phyloP scores from a whole-genome alignment of 2,329 filamentous ascomycete genomes.

The Paecilomyces variotii region DNA sequence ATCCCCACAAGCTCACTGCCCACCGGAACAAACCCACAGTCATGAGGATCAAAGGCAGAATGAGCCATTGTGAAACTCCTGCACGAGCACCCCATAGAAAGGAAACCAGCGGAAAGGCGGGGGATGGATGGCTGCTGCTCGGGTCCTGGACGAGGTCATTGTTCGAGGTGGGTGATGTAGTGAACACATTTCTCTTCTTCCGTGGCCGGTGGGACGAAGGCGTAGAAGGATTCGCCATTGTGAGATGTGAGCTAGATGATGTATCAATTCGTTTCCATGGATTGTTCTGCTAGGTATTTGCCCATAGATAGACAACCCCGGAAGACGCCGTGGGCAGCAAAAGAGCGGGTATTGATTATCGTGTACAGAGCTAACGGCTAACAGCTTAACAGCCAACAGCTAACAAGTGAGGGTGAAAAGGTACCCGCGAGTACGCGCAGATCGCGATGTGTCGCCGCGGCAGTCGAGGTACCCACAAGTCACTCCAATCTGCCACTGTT shows the following conservation, averaged over 20 bases:
- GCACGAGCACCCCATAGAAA: constrained; percentile 88
- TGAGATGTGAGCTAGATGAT: constrained; percentile 8
- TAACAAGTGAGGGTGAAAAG: background rate
- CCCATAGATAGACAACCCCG: background rate
- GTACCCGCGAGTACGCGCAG: background rate
- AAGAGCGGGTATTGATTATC: background rate
- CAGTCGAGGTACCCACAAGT: background rate
- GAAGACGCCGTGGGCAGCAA: background rate
- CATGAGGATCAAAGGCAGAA: constrained; percentile 83
- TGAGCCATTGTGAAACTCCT: constrained; percentile 80
- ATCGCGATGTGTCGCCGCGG: background rate
- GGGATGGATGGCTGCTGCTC: constrained; percentile 42
- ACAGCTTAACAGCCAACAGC: background rate
- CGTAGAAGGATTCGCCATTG: constrained; percentile 19
- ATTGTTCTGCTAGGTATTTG: constrained; percentile 1
- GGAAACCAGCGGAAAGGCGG: constrained; percentile 83
- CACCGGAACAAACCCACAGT: constrained; percentile 84
- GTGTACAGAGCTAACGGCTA: background rate
- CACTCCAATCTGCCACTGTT: background rate
- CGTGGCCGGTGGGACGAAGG: constrained; percentile 35
- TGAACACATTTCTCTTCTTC: constrained; percentile 35
- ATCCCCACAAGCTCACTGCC: constrained; percentile 87
- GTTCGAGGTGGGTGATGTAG: constrained; percentile 28
- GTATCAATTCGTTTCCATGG: constrained; percentile 17
- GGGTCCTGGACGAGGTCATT: constrained; percentile 37